phyloP scores from a whole-genome alignment of 805 yeast species.

The Soucietia sequanensis region DNA sequence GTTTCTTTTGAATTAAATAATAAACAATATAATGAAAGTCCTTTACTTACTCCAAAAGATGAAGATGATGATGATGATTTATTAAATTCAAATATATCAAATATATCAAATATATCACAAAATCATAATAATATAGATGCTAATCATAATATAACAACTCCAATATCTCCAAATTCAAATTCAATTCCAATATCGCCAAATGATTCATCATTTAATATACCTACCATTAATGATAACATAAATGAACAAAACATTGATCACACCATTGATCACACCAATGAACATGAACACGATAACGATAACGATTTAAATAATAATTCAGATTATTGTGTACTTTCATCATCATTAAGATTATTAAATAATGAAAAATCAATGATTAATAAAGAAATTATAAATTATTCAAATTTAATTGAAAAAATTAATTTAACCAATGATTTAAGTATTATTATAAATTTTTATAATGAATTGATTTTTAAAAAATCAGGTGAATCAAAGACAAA shows the following conservation, averaged over 20 bases:
- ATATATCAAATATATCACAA: too few species aligned
- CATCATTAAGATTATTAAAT: conserved; percentile 29
- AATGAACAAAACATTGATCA: too few species aligned
- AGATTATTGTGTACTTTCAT: conserved; percentile 35
- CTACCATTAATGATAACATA: too few species aligned
- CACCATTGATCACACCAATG: too few species aligned
- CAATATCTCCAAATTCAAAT: neutral
- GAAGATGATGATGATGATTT: conserved; percentile 34
- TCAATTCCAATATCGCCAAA: too few species aligned
- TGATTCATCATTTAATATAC: too few species aligned
- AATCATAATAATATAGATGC: conserved; percentile 5
- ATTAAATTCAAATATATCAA: conserved; percentile 1
- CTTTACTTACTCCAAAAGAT: conserved; percentile 42
- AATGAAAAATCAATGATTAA: conserved; percentile 21
- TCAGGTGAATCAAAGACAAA: too few species aligned
- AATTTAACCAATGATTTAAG: too few species aligned
- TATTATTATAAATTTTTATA: conserved; percentile 30
- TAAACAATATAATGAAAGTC: conserved; percentile 29
- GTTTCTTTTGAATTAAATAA: conserved; percentile 27
- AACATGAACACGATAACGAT: conserved; percentile 3
- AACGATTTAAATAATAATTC: conserved; percentile 23
- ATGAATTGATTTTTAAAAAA: too few species aligned
- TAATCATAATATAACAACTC: neutral
- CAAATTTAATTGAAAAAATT: too few species aligned
- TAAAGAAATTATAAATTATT: too few species aligned